Evolutionary conservation across 805 yeast genomes (phyloP), one percentile per base, ranked within the genome.

Genomic region (Wickerhamiella kurtzmanii): DNA sequence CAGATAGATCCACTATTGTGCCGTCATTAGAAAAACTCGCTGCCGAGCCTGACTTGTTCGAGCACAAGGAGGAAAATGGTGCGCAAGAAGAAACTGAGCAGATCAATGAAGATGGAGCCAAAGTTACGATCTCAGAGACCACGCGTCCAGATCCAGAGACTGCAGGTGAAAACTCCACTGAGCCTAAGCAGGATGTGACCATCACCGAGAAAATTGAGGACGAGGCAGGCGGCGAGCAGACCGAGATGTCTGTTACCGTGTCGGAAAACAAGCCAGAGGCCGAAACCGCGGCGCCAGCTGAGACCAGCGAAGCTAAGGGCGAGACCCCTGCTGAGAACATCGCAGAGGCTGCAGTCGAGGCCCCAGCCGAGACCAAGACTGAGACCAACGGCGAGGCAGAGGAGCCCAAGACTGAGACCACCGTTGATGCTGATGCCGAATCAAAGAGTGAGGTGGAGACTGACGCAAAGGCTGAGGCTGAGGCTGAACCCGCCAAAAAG

Each of bases 1-100:
- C 56, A 20, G 44, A 55, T 22, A 45, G 52, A 17, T 18, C 21
- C 16, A 35, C 35, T 1, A 13, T 55, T 22, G 37, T 46, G 6
- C 32, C 40, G 25, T 13, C 15, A 43, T 16, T 22, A 39, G 21
- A 37, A 11, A 25, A 25, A 25, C 32, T 25, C 11, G 32, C 32
- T 25, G 32, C 32, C 6, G 32, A 25, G 32, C 32, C 32, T 11
- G 32, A 25, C 32, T 25, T 25, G 11, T 25, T 25, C 11, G 32
- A 6, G 9, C 6, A 25, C 11, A 25, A 25, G 11, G 32, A 11
- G 32, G 11, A 6, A 48, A 22, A 22, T 43, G 36, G 16, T 13
- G 37, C 20, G 21, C 49, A 18, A 22, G 36, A 22, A 16, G 45
- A 35, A 39, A 18, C 41, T 44, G 20, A 41, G 32, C 25, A 17